phyloP scores from a whole-genome alignment of 108 stramenopile genomes.

The Mediolabrus comicus region DNA sequence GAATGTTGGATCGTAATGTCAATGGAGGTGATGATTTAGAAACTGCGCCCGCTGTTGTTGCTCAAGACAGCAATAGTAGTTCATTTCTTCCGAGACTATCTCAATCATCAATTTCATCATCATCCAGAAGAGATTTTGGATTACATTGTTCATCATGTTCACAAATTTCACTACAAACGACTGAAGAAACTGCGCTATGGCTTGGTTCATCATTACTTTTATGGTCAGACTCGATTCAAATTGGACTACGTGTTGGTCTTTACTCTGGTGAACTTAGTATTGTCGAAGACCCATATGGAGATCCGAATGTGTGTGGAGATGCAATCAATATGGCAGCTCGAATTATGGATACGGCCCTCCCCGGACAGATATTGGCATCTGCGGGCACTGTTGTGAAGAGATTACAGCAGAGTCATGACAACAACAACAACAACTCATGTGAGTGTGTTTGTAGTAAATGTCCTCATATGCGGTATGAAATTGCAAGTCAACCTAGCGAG shows the following conservation, averaged over 20 bases:
- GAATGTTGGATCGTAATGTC: background rate
- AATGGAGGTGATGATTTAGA: background rate
- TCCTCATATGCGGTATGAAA: conserved; percentile 12
- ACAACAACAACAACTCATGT: background rate
- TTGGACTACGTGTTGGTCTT: conserved; percentile 29
- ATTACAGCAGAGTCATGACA: background rate
- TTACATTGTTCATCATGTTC: background rate
- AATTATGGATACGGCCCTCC: conserved; percentile 29
- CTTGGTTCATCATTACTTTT: conserved; percentile 22
- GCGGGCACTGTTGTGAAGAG: conserved; percentile 12
- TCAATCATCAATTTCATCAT: background rate
- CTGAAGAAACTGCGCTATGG: conserved; percentile 36
- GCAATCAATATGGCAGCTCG: conserved; percentile 32
- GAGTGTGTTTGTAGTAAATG: conserved; percentile 4
- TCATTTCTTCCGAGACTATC: too few relatives aligned
- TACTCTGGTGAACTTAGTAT: conserved; percentile 20
- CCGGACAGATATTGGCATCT: conserved; percentile 30
- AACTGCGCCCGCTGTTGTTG: background rate
- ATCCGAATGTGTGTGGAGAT: conserved; percentile 34
- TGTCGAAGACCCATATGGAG: conserved; percentile 32
- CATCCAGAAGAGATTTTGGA: background rate
- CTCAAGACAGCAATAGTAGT: background rate
- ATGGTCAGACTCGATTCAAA: conserved; percentile 18
- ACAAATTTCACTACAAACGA: conserved; percentile 7
- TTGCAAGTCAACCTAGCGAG: conserved; percentile 17